phyloP scores from a whole-genome alignment of 495 filamentous ascomycete species.

The Neurospora sp. region DNA sequence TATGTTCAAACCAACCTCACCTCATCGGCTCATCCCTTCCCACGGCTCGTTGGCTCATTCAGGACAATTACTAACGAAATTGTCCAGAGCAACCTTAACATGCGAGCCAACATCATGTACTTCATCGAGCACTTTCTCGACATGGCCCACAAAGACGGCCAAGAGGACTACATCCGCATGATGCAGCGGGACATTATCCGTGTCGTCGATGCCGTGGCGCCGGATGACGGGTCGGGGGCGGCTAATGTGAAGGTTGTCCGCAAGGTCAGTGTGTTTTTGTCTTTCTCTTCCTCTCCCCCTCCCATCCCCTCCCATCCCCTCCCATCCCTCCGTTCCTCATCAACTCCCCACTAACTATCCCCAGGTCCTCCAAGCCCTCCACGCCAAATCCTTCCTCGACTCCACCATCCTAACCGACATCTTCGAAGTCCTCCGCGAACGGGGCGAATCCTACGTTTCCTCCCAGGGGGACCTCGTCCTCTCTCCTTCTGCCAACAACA shows the following conservation, averaged over 20 bases:
- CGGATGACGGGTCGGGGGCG: constrained; percentile 78
- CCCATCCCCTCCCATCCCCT: background rate
- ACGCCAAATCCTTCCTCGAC: constrained; percentile 56
- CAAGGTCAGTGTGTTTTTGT: constrained; percentile 37
- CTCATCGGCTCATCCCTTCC: background rate
- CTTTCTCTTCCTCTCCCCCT: background rate
- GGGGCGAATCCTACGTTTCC: constrained; percentile 41
- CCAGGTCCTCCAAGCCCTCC: constrained; percentile 59
- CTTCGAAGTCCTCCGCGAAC: constrained; percentile 65
- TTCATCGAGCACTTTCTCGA: constrained; percentile 95
- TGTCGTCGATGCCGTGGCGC: constrained; percentile 81
- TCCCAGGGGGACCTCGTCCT: constrained; percentile 26
- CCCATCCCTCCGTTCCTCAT: too few relatives aligned
- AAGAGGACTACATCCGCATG: constrained; percentile 76
- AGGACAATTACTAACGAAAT: too few relatives aligned
- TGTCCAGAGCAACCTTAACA: constrained; percentile 82
- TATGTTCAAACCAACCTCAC: background rate
- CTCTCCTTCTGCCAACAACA: constrained; percentile 16
- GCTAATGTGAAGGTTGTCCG: constrained; percentile 91
- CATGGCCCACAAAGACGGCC: constrained; percentile 63
- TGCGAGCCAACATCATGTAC: constrained; percentile 96
- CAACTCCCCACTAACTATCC: too few relatives aligned
- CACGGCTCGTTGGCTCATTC: background rate
- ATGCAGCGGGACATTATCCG: constrained; percentile 86
- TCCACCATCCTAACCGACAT: constrained; percentile 64